Evolutionary conservation across 192 early-diverging fungal species (phyloP).

Genomic region (Coemansia sp.): DNA sequence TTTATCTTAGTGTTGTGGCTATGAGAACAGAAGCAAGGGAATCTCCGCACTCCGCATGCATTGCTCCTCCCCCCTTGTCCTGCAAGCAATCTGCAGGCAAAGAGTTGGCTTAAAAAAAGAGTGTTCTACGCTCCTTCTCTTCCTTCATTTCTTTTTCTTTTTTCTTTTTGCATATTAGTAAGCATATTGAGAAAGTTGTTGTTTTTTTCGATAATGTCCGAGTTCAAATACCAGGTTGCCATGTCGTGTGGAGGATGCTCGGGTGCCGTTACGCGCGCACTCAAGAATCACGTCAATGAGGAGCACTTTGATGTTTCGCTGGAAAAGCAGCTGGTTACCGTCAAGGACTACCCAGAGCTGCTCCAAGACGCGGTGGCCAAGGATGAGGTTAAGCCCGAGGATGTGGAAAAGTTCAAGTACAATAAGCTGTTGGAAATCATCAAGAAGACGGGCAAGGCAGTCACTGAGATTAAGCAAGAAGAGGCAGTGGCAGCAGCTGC

Average conservation of each 20-base stretch:
- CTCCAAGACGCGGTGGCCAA: background rate
- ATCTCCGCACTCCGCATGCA: too few relatives aligned
- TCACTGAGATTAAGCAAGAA: background rate
- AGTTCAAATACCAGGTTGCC: slow-evolving; percentile 8
- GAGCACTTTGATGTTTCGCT: background rate
- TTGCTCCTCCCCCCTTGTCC: too few relatives aligned
- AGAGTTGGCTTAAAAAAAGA: background rate
- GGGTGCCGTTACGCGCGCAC: slow-evolving; percentile 15
- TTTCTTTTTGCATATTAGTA: background rate
- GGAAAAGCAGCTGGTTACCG: background rate
- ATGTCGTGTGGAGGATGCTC: slow-evolving; percentile 29
- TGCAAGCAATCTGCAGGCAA: background rate
- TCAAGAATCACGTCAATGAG: slow-evolving; percentile 1
- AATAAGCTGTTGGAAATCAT: slow-evolving; percentile 3
- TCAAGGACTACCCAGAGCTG: background rate
- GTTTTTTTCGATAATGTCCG: background rate
- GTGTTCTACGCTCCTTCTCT: slow-evolving; percentile 2
- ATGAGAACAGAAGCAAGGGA: too few relatives aligned
- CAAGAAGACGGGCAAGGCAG: slow-evolving; percentile 13
- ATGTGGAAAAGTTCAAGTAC: slow-evolving; percentile 7
- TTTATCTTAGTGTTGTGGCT: too few relatives aligned
- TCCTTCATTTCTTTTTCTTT: background rate
- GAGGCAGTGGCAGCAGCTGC: background rate
- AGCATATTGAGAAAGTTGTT: background rate
- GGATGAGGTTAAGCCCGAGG: background rate